These are phyloP conservation scores for Populus trichocarpa DNA, from an alignment of 441 rosid genomes.

Conservation along the genomic window DNA sequence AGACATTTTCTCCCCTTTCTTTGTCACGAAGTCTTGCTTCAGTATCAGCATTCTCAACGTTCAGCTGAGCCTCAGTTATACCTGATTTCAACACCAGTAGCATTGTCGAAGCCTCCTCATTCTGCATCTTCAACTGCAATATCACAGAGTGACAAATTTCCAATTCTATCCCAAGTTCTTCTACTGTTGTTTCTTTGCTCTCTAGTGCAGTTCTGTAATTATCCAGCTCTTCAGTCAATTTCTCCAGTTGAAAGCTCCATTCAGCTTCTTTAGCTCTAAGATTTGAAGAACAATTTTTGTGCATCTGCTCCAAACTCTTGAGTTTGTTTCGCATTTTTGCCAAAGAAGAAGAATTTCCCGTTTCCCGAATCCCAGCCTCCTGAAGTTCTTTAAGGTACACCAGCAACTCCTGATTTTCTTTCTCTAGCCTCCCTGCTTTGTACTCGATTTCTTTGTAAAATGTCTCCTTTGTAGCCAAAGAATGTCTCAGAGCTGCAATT, in stretches of 20 bases:
- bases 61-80: constrained; percentile 52
- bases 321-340: constrained; percentile 60
- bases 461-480: constrained; percentile 54
- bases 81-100: constrained; percentile 54
- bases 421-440: constrained; percentile 50
- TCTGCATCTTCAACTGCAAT: constrained; percentile 56
- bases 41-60: constrained; percentile 39
- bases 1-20: constrained; percentile 40
- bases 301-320: constrained; percentile 61
- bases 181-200: constrained; percentile 39
- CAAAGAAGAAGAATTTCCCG: constrained; percentile 46
- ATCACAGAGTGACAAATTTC: constrained; percentile 43
- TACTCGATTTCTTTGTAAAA: constrained; percentile 65
- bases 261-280: constrained; percentile 72
- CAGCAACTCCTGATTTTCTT: constrained; percentile 69
- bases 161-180: constrained; percentile 50
- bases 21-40: constrained; percentile 31
- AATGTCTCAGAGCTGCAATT: constrained; percentile 68
- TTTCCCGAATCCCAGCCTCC: constrained; percentile 67
- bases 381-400: constrained; percentile 64
- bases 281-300: constrained; percentile 55
- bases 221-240: constrained; percentile 46
- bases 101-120: constrained; percentile 68
- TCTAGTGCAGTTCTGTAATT: constrained; percentile 40
- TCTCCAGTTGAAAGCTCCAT: constrained; percentile 57